Conservation (phyloP, 1,139 yeast genomes). For the Meyerozyma smithsonii region DNA sequence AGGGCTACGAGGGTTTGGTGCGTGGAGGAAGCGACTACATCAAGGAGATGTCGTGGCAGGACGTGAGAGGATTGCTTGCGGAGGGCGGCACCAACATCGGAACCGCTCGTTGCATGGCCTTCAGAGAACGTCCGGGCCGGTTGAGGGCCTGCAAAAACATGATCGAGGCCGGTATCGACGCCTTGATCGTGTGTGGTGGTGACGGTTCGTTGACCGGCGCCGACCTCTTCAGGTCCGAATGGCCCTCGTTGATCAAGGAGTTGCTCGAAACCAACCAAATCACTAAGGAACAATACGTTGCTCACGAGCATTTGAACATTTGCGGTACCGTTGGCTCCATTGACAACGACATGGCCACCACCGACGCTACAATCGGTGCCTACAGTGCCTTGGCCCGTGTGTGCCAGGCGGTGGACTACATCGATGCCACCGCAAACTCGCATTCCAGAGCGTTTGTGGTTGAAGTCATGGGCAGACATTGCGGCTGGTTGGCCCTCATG, state of each 20-base stretch:
- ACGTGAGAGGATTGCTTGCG: slow-evolving; percentile 69
- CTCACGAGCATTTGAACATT: slow-evolving; percentile 57
- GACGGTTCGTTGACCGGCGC: slow-evolving; percentile 86
- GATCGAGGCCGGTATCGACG: slow-evolving; percentile 71
- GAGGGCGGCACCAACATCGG: slow-evolving; percentile 82
- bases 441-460: slow-evolving; percentile 81
- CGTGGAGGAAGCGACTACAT: slow-evolving; percentile 59
- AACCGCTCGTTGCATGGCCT: slow-evolving; percentile 70
- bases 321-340: slow-evolving; percentile 80
- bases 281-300: slow-evolving; percentile 46
- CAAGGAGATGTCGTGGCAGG: slow-evolving; percentile 68
- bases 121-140: slow-evolving; percentile 66
- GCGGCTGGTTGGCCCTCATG: slow-evolving; percentile 85
- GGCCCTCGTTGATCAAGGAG: slow-evolving; percentile 70
- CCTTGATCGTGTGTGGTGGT: slow-evolving; percentile 79
- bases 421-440: slow-evolving; percentile 80
- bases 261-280: slow-evolving; percentile 47
- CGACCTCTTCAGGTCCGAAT: slow-evolving; percentile 69
- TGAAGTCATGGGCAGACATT: slow-evolving; percentile 88
- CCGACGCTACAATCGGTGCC: slow-evolving; percentile 81
- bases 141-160: slow-evolving; percentile 62
- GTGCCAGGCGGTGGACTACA: slow-evolving; percentile 73
- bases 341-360: slow-evolving; percentile 79
- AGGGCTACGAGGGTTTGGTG: slow-evolving; percentile 76
- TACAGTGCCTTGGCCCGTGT: slow-evolving; percentile 74